These are phyloP conservation scores for Persicaria maculosa DNA, from an alignment of 148 eudicot genomes.

Conservation along the genomic window DNA sequence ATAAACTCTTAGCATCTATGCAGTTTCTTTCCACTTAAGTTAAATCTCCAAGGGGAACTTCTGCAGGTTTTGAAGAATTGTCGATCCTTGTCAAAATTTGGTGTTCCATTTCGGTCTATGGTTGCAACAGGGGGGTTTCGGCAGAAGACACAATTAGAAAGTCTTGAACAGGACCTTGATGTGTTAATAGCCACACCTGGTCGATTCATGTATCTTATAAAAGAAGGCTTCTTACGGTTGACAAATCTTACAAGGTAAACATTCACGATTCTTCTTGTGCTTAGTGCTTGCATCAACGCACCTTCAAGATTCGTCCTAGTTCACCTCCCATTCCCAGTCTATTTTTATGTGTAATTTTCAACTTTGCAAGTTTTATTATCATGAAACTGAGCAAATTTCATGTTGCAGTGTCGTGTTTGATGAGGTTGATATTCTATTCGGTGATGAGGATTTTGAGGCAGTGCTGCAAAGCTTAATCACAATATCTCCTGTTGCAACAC, in stretches of 20 bases:
- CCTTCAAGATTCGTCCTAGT: neutral
- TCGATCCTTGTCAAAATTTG: conserved; percentile 70
- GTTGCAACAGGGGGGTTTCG: conserved; percentile 94
- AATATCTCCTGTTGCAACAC: conserved; percentile 59
- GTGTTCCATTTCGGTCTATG: conserved; percentile 93
- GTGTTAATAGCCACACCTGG: conserved; percentile 93
- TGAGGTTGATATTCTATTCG: conserved; percentile 89
- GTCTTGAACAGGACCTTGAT: conserved; percentile 77
- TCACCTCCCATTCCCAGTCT: neutral
- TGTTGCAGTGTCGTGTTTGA: conserved; percentile 81
- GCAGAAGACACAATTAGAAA: conserved; percentile 84
- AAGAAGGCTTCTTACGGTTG: conserved; percentile 74
- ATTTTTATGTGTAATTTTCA: neutral
- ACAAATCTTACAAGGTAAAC: conserved; percentile 66
- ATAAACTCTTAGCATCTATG: neutral
- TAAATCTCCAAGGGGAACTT: conserved; percentile 9
- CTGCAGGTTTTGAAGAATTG: conserved; percentile 76
- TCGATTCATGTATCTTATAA: conserved; percentile 68
- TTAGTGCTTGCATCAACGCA: neutral
- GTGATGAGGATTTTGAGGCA: conserved; percentile 77
- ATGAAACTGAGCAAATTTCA: neutral
- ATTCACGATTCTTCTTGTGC: neutral
- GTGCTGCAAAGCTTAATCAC: conserved; percentile 65
- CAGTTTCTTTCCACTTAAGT: neutral
- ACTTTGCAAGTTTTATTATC: neutral